Evolutionary conservation across 2,329 filamentous ascomycete species (phyloP), one percentile per base, ranked within the genome.

Genomic region (Sphaerulina musiva): DNA sequence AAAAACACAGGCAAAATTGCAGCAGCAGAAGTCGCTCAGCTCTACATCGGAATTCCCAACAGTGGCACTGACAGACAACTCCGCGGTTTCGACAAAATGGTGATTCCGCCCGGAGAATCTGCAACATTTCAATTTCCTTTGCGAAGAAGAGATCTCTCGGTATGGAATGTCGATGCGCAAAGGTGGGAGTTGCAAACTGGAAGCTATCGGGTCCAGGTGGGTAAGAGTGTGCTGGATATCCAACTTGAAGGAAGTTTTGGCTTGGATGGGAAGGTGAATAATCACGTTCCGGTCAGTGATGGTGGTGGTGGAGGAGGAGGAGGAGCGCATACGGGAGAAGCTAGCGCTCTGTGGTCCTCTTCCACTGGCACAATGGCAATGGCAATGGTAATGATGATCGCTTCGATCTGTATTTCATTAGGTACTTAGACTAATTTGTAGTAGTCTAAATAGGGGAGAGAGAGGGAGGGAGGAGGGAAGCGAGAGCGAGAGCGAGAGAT

Each of bases 1-100:
- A 77, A 72, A 3, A 93, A 93, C 63, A 79, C 76, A 0, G 87
- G 87, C 1, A 60, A 64, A 55, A 69, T 72, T 1, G 78, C 78
- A 26, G 58, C 60, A 6, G 76, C 76, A 29, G 79, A 79, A 20
- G 79, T 84, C 2, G 76, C 76, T 1, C 81, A 84, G 63, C 64
- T 83, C 3, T 81, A 80, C 58, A 67, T 69, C 20, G 52, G 56
- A 17, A 65, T 69, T 17, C 66, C 66, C 2, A 32, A 70, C 71
- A 62, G 60, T 47, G 60, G 52, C 7, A 55, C 59, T 1, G 40
- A 38, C 17, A 53, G 51, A 39, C 56, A 54, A 63, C 73, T 69
- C 36, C 55, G 66, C 29, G 66, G 65, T 2, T 76, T 75, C 49
- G 71, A 74, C 31, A 76, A 76, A 62, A 59, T 58, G 9, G 44